Conservation (phyloP, 495 filamentous ascomycete genomes). For the Tuber brumale region DNA sequence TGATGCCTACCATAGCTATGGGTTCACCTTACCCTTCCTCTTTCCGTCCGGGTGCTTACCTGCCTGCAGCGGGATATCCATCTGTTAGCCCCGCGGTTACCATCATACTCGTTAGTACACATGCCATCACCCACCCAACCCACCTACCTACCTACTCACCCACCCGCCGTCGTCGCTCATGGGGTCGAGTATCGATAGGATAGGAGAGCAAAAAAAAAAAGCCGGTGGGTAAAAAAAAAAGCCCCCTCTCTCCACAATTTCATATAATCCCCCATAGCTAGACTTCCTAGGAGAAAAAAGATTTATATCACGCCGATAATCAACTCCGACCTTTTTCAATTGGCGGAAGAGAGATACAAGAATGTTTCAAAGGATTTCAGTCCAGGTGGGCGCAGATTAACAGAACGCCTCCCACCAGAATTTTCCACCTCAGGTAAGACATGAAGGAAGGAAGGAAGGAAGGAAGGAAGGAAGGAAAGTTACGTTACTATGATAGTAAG, state of each 20-base stretch:
- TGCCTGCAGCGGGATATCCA: not conserved
- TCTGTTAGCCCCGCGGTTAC: not conserved
- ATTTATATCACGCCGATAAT: not conserved
- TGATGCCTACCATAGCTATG: no score
- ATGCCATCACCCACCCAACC: constrained; percentile 1
- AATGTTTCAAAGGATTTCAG: not conserved
- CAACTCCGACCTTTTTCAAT: not conserved
- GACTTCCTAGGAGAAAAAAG: not conserved
- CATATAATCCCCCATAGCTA: not conserved
- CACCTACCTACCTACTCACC: not conserved
- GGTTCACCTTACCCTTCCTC: not conserved
- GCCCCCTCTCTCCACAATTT: not conserved
- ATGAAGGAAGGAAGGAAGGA: not conserved
- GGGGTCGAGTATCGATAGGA: not conserved
- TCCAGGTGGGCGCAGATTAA: not conserved
- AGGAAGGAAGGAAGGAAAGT: not conserved
- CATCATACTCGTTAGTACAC: not conserved
- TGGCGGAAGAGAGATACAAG: not conserved
- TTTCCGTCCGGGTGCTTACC: not conserved
- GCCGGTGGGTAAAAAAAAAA: not conserved
- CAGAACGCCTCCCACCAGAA: not conserved
- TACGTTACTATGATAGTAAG: not conserved
- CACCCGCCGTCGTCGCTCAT: not conserved
- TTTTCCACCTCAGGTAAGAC: not conserved
- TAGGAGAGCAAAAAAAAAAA: not conserved